Conservation (phyloP, 352 stramenopile species). For the Saprolegnia parasitica region DNA sequence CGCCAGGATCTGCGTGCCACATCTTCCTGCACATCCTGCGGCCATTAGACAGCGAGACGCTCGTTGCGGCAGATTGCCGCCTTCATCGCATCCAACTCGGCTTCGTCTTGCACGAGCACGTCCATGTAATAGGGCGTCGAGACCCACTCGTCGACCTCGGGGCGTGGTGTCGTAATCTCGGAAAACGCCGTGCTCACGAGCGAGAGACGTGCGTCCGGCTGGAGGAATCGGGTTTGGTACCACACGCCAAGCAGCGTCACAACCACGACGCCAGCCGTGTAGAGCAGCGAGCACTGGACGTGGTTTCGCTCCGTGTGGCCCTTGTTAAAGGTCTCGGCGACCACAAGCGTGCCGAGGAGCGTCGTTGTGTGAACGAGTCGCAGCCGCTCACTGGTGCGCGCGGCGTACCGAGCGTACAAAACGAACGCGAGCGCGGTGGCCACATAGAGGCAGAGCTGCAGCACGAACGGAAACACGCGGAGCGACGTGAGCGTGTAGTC, state of each 20-base stretch:
- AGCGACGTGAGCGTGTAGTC: neutral
- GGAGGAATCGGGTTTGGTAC: neutral
- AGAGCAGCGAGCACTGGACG: too few relatives aligned
- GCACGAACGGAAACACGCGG: neutral
- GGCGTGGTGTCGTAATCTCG: slow-evolving; percentile 2
- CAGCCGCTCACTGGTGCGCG: neutral
- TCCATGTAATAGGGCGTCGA: neutral
- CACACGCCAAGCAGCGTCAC: neutral
- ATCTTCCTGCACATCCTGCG: too few relatives aligned
- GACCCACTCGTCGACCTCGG: slow-evolving; percentile 6
- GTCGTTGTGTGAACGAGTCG: slow-evolving; percentile 1
- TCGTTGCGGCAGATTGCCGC: neutral
- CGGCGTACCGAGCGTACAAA: neutral
- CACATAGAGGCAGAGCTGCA: neutral
- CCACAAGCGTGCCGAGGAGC: neutral
- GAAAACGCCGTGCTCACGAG: neutral
- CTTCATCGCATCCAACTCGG: neutral
- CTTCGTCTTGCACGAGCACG: slow-evolving; percentile 2
- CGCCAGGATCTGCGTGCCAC: too few relatives aligned
- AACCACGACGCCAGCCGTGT: neutral
- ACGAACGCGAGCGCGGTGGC: neutral
- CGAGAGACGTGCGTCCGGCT: neutral
- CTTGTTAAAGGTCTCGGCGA: neutral
- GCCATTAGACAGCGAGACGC: too few relatives aligned
- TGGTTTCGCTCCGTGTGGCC: neutral